Evolutionary conservation across 1,139 yeast genomes (phyloP).

Genomic region (Lodderomyces elongisporus): DNA sequence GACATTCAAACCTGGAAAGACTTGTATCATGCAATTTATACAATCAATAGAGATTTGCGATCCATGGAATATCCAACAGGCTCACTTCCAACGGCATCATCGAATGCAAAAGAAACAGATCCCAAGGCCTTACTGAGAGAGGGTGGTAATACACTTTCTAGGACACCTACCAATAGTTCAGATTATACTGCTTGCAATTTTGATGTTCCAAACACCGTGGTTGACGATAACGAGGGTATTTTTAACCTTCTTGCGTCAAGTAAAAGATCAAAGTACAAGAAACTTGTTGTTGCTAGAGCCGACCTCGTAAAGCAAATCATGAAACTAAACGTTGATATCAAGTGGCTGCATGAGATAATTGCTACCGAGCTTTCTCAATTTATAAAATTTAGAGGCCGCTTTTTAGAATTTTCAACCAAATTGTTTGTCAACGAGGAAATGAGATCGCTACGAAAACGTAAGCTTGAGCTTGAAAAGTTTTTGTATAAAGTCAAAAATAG

Average conservation of each 20-base stretch:
- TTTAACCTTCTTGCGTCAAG: conserved; percentile 31
- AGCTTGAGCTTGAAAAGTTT: conserved; percentile 8
- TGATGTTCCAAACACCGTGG: conserved; percentile 13
- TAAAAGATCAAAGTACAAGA: conserved; percentile 30
- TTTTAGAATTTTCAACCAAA: conserved; percentile 34
- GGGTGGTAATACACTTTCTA: neutral
- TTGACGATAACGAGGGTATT: conserved; percentile 18
- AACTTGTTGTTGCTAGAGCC: conserved; percentile 25
- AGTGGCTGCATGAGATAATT: conserved; percentile 49
- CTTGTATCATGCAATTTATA: conserved; percentile 25
- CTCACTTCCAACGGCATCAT: neutral
- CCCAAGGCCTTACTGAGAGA: no score
- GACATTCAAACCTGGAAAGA: conserved; percentile 52
- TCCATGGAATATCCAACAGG: conserved; percentile 9
- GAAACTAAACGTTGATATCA: conserved; percentile 34
- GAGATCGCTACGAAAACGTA: conserved; percentile 9
- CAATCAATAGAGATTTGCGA: conserved; percentile 27
- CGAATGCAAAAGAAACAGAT: neutral
- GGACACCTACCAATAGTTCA: conserved; percentile 7
- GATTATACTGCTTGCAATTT: conserved; percentile 7
- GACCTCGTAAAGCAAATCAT: conserved; percentile 32
- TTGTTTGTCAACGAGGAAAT: conserved; percentile 21
- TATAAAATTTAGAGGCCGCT: conserved; percentile 43
- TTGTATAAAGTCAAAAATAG: conserved; percentile 4
- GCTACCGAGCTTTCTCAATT: conserved; percentile 62